Evolutionary conservation across 164 flowering plant species (phyloP).

Genomic region (Santalum album): DNA sequence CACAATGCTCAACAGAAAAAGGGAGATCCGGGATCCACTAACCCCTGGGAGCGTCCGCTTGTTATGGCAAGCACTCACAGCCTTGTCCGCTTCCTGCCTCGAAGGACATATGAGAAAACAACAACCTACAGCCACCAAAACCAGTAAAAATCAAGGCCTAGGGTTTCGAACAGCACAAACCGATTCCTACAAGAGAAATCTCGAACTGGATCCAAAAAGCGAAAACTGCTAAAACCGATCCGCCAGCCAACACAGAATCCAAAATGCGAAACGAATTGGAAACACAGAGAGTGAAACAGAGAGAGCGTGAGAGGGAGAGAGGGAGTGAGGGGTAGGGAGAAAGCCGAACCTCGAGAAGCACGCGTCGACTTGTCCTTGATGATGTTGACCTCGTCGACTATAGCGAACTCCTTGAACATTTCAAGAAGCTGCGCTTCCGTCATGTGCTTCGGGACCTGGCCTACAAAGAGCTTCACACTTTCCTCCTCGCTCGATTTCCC

Average conservation of each 20-base stretch:
- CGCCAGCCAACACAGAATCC: background rate
- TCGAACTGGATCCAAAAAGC: background rate
- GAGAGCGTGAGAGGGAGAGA: background rate
- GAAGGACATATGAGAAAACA: constrained; percentile 93
- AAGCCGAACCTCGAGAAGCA: constrained; percentile 67
- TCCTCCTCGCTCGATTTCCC: constrained; percentile 40
- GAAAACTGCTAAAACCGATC: constrained; percentile 9
- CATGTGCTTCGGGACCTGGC: constrained; percentile 95
- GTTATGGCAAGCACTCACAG: constrained; percentile 84
- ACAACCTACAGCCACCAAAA: constrained; percentile 46
- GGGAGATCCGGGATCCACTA: constrained; percentile 18
- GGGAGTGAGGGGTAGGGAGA: background rate
- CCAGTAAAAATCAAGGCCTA: constrained; percentile 15
- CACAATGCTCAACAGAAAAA: constrained; percentile 1
- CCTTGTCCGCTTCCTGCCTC: constrained; percentile 90
- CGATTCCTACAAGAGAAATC: background rate
- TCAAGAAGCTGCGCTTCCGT: constrained; percentile 69
- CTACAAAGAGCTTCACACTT: constrained; percentile 93
- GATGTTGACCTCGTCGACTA: constrained; percentile 91
- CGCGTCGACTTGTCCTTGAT: constrained; percentile 86
- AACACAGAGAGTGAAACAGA: background rate
- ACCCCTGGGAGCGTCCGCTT: constrained; percentile 94
- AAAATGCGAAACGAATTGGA: constrained; percentile 5
- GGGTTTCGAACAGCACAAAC: constrained; percentile 15
- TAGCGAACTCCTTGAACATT: constrained; percentile 74